Conservation (phyloP, 2,329 filamentous ascomycete species). For the Myriosclerotinia duriaeana region DNA sequence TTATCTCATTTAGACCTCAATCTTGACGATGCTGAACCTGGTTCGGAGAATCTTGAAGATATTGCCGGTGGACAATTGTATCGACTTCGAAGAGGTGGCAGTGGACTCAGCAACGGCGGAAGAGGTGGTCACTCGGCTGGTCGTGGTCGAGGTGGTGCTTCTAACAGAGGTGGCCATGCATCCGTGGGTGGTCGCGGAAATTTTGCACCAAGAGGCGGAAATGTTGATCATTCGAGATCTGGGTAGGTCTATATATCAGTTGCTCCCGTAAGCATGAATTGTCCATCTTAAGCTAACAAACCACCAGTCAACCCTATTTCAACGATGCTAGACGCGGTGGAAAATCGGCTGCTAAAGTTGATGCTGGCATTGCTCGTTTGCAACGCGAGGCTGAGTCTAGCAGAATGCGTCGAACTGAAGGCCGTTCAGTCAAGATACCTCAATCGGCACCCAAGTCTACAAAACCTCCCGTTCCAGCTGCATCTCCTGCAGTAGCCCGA, state of each 20-base stretch:
- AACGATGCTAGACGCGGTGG: constrained; percentile 14
- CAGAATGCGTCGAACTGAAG: constrained; percentile 5
- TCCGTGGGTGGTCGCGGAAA: constrained; percentile 1
- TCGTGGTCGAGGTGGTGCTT: constrained; percentile 14
- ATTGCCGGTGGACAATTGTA: constrained; percentile 38
- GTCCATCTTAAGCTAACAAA: neutral
- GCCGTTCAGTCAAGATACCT: neutral
- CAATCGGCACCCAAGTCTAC: neutral
- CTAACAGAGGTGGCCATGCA: constrained; percentile 14
- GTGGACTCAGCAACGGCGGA: constrained; percentile 8
- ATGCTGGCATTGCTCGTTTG: constrained; percentile 20
- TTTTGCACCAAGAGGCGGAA: neutral
- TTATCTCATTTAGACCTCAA: constrained; percentile 21
- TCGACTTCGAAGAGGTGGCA: constrained; percentile 30
- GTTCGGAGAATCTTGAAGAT: constrained; percentile 30
- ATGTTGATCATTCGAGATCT: neutral
- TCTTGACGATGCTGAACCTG: constrained; percentile 32
- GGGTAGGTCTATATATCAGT: constrained; percentile 12
- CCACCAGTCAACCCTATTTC: constrained; percentile 2
- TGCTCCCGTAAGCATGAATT: neutral
- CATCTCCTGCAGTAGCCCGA: neutral
- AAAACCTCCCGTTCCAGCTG: neutral
- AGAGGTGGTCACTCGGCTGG: constrained; percentile 21
- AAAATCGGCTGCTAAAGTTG: constrained; percentile 2
- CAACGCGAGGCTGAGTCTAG: constrained; percentile 8